A percentile compares a stretch with the other conserved stretches of the same genome.
These are phyloP conservation scores for Knoxia roxburghii DNA, from an alignment of 257 asterid genomes.

Conservation along the genomic window DNA sequence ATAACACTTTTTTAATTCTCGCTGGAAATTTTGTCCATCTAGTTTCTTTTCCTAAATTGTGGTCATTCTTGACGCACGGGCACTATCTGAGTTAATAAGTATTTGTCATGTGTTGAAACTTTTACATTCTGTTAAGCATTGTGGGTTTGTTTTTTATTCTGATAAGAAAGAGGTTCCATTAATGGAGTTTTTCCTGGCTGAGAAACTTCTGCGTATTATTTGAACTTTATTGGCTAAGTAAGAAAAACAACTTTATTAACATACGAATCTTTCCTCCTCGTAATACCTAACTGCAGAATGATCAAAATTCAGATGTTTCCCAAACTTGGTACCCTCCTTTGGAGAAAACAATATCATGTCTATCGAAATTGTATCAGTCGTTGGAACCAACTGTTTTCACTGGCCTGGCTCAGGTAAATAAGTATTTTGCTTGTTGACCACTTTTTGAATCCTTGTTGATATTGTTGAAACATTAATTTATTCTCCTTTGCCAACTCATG, in stretches of 20 bases:
- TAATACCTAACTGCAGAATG: constrained; percentile 44
- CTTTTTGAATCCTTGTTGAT: neutral
- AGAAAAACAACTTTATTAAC: constrained; percentile 3
- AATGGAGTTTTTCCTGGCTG: constrained; percentile 4
- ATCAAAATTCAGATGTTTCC: constrained; percentile 61
- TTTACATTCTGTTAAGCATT: neutral
- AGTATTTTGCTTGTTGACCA: constrained; percentile 19
- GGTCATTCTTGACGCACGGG: neutral
- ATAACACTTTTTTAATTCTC: neutral
- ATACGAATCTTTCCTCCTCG: constrained; percentile 13
- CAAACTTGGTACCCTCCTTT: constrained; percentile 93
- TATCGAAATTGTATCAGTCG: constrained; percentile 84
- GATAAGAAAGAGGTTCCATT: neutral
- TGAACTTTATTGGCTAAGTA: neutral
- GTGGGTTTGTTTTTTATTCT: neutral
- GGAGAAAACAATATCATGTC: constrained; percentile 92
- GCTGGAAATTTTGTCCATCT: neutral
- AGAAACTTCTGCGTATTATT: constrained; percentile 16
- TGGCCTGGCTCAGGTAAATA: constrained; percentile 89
- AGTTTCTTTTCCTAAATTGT: neutral
- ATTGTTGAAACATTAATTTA: constrained; percentile 17
- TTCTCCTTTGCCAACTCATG: constrained; percentile 17
- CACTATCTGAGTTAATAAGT: neutral
- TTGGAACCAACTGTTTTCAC: constrained; percentile 86
- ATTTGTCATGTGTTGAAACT: neutral